A percentile compares a stretch with the other conserved stretches of the same genome.
Conservation (phyloP, 2,329 filamentous ascomycete genomes). For the Monosporascus sp. region DNA sequence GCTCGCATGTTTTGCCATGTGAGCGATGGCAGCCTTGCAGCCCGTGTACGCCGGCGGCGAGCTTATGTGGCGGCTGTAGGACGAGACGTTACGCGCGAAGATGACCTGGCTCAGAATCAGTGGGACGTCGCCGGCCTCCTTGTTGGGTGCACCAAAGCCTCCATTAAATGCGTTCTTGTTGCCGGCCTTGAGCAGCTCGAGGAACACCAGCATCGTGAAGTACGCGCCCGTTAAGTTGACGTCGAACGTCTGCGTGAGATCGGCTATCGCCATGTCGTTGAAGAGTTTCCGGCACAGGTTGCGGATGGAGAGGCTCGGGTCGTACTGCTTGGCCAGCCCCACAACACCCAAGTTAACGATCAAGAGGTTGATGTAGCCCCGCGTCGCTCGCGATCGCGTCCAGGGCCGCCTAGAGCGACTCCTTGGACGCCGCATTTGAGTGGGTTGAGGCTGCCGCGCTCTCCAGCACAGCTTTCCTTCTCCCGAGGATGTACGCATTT, state of each 20-base stretch:
- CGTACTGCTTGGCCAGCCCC: conserved; percentile 38
- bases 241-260: conserved; percentile 52
- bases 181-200: conserved; percentile 25
- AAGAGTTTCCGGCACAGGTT: conserved; percentile 40
- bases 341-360: conserved; percentile 56
- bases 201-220: conserved; percentile 25
- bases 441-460: conserved; percentile 35
- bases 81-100: conserved; percentile 20
- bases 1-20: conserved; percentile 22
- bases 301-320: conserved; percentile 14
- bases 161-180: conserved; percentile 21
- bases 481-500: conserved; percentile 49
- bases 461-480: conserved; percentile 38
- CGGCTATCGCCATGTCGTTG: conserved; percentile 48
- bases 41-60: conserved; percentile 16
- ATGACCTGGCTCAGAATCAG: conserved; percentile 25
- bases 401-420: conserved; percentile 52
- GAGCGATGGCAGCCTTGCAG: conserved; percentile 22
- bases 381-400: conserved; percentile 49
- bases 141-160: conserved; percentile 10
- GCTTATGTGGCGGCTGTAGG: conserved; percentile 11
- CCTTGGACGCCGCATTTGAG: conserved; percentile 54
- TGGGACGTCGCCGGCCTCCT: conserved; percentile 12
- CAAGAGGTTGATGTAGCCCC: conserved; percentile 57
- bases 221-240: conserved; percentile 26